phyloP scores from a whole-genome alignment of 768 basidiomycete species.

The Xerocomellus amylosporus region DNA sequence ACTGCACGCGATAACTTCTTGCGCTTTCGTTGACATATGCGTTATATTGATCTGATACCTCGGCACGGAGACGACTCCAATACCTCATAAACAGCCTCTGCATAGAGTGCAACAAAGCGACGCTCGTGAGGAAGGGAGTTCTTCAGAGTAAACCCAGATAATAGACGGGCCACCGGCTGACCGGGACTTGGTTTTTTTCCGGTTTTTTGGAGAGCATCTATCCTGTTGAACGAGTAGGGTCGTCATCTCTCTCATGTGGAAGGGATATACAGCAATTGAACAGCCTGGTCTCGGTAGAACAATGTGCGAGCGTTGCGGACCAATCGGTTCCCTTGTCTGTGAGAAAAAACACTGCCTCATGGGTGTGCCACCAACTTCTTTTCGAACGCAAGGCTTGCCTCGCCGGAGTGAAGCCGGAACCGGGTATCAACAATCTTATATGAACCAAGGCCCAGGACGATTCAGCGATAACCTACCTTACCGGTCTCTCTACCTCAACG shows the following conservation, averaged over 20 bases:
- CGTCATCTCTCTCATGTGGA: too few species aligned
- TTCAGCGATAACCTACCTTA: not conserved
- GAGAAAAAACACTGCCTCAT: constrained; percentile 1
- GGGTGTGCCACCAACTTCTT: not conserved
- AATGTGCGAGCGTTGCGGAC: not conserved
- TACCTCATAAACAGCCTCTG: too few species aligned
- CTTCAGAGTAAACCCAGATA: too few species aligned
- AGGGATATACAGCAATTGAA: not conserved
- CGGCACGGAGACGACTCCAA: too few species aligned
- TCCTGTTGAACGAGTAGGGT: too few species aligned
- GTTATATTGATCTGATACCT: too few species aligned
- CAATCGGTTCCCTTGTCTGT: not conserved
- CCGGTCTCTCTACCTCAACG: not conserved
- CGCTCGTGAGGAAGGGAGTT: too few species aligned
- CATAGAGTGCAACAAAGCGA: too few species aligned
- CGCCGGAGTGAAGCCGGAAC: constrained; percentile 14
- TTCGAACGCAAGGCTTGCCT: not conserved
- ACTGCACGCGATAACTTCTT: not conserved
- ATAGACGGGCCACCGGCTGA: too few species aligned
- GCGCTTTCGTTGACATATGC: too few species aligned
- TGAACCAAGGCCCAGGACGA: not conserved
- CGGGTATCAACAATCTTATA: constrained; percentile 7
- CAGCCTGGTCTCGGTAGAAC: not conserved
- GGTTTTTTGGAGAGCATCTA: too few species aligned
- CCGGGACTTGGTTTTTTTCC: too few species aligned